Evolutionary conservation across 148 eudicot species (phyloP).

Genomic region (Rhododendron henanense): DNA sequence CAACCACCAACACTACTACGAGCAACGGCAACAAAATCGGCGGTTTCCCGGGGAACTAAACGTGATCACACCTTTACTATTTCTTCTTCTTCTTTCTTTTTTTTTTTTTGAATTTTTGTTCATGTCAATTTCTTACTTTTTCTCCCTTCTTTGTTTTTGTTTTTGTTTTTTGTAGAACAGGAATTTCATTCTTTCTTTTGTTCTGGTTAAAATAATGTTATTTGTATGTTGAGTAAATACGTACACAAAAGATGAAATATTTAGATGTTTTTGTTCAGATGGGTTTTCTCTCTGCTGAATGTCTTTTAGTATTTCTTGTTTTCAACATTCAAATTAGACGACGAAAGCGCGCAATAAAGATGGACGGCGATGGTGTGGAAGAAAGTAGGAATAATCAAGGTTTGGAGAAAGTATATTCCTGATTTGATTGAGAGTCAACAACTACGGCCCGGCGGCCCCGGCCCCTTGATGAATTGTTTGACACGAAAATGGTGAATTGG

Average conservation of each 20-base stretch:
- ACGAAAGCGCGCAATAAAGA: background rate
- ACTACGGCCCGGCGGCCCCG: constrained; percentile 14
- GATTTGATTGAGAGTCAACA: constrained; percentile 26
- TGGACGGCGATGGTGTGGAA: background rate
- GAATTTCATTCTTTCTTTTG: constrained; percentile 17
- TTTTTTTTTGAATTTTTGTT: background rate
- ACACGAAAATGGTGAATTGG: constrained; percentile 30
- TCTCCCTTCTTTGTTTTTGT: background rate
- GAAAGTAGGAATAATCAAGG: constrained; percentile 4
- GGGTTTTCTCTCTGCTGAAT: background rate
- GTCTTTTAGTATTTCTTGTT: background rate
- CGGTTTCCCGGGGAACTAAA: constrained; percentile 28
- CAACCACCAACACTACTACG: constrained; percentile 12
- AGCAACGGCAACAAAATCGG: constrained; percentile 35
- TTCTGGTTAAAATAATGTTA: constrained; percentile 21
- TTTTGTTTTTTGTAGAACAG: background rate
- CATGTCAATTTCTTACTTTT: background rate
- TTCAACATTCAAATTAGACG: background rate
- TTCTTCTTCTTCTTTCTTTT: background rate
- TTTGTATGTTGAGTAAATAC: constrained; percentile 12
- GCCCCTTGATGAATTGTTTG: constrained; percentile 18
- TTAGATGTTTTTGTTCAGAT: background rate
- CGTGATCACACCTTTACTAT: background rate
- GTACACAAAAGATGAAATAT: background rate
- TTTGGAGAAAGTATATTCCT: constrained; percentile 3